A percentile compares a stretch with the other conserved stretches of the same genome.
Evolutionary conservation across 2,329 filamentous ascomycete genomes (phyloP).

Genomic region (Thermomyces lanuginosus): DNA sequence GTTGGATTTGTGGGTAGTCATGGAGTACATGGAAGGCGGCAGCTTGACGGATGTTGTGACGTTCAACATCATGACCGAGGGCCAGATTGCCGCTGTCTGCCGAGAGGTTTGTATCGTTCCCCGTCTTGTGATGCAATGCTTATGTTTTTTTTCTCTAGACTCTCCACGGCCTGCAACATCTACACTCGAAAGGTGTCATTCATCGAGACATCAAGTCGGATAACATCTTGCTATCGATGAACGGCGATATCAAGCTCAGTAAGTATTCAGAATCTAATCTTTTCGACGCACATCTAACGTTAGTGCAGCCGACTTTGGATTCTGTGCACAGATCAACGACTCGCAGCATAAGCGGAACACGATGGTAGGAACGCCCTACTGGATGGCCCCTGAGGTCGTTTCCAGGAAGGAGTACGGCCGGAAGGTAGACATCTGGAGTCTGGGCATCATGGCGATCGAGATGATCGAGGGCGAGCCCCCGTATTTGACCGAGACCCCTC

Average conservation of each 20-base stretch:
- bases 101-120: slow-evolving; percentile 46
- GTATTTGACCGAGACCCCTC: slow-evolving; percentile 85
- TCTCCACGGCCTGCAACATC: slow-evolving; percentile 74
- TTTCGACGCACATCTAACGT: slow-evolving; percentile 20
- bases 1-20: slow-evolving; percentile 93
- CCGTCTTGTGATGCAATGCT: neutral
- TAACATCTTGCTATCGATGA: slow-evolving; percentile 84
- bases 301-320: slow-evolving; percentile 75
- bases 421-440: slow-evolving; percentile 96
- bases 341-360: slow-evolving; percentile 93
- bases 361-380: slow-evolving; percentile 98
- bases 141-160: slow-evolving; percentile 34
- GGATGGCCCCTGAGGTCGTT: slow-evolving; percentile 98
- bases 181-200: slow-evolving; percentile 95
- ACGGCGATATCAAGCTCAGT: slow-evolving; percentile 97
- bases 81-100: slow-evolving; percentile 91
- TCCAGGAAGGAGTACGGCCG: slow-evolving; percentile 94
- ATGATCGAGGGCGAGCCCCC: slow-evolving; percentile 99
- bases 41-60: slow-evolving; percentile 96
- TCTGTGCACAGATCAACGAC: slow-evolving; percentile 97
- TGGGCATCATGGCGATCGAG: slow-evolving; percentile 98
- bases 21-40: slow-evolving; percentile 99
- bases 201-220: slow-evolving; percentile 98
- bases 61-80: slow-evolving; percentile 98
- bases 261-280: slow-evolving; percentile 23